phyloP scores from a whole-genome alignment of 2,329 filamentous ascomycete species.

The Fusarium burgessii region DNA sequence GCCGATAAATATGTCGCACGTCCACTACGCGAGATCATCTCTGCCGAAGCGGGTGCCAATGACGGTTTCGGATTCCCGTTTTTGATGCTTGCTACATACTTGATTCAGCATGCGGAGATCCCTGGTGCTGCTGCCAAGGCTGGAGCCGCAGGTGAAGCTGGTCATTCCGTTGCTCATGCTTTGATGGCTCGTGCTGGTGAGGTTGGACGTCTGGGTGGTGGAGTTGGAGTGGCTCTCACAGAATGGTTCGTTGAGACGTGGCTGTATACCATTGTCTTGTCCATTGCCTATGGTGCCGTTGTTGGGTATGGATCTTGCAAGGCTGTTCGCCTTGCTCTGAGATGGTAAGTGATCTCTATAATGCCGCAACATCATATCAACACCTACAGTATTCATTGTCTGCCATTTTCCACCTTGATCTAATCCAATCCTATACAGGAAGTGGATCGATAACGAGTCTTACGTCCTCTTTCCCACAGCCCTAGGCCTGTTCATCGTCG shows the following conservation, averaged over 20 bases:
- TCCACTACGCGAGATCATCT: conserved; percentile 71
- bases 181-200: conserved; percentile 3
- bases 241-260: conserved; percentile 71
- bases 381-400: neutral
- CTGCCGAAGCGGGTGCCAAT: conserved; percentile 70
- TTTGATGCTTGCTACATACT: conserved; percentile 55
- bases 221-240: conserved; percentile 63
- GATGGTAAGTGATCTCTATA: conserved; percentile 46
- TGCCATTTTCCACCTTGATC: neutral
- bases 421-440: conserved; percentile 46
- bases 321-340: neutral
- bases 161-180: neutral
- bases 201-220: conserved; percentile 64
- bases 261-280: conserved; percentile 68
- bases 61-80: conserved; percentile 74
- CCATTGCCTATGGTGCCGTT: conserved; percentile 63
- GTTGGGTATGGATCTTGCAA: conserved; percentile 60
- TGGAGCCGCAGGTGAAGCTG: neutral
- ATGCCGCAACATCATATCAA: neutral
- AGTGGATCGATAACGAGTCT: conserved; percentile 67
- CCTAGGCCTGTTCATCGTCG: conserved; percentile 67
- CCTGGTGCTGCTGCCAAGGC: neutral
- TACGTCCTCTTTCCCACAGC: conserved; percentile 65
- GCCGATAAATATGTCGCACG: conserved; percentile 71
- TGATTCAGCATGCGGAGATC: conserved; percentile 46